Evolutionary conservation across 202 grass and related monocot species (phyloP).

Genomic region (Saccharum hybrid): DNA sequence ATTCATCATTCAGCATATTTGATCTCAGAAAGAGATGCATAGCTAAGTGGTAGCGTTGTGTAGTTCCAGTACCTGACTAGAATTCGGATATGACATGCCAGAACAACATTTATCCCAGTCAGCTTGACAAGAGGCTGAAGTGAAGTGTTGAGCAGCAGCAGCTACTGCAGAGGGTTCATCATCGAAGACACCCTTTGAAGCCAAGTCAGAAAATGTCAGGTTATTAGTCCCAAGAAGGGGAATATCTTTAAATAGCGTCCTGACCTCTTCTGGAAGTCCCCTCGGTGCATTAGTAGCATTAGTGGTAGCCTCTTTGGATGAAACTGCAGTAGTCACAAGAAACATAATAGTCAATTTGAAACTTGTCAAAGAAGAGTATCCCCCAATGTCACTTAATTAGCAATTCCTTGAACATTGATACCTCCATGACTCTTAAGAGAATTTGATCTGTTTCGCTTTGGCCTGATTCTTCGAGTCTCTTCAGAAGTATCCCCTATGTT

Average conservation of each 20-base stretch:
- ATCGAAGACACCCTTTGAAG: neutral
- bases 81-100: constrained; percentile 11
- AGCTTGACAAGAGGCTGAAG: constrained; percentile 11
- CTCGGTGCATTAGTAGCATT: neutral
- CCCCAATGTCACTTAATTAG: neutral
- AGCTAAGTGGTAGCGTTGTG: neutral
- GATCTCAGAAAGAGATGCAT: constrained; percentile 1
- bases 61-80: constrained; percentile 27
- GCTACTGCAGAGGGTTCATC: neutral
- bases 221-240: constrained; percentile 35
- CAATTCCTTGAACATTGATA: neutral
- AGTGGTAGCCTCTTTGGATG: neutral
- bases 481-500: constrained; percentile 25
- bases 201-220: constrained; percentile 22
- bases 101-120: neutral
- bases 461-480: constrained; percentile 51
- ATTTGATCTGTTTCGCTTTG: constrained; percentile 40
- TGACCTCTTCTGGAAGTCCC: constrained; percentile 2
- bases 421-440: constrained; percentile 19
- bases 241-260: neutral
- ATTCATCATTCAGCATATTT: neutral
- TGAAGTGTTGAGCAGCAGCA: neutral
- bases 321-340: constrained; percentile 1
- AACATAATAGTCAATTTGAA: neutral
- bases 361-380: neutral